phyloP scores from a whole-genome alignment of 2,329 filamentous ascomycete genomes.

The Simplicillium aogashimaense region DNA sequence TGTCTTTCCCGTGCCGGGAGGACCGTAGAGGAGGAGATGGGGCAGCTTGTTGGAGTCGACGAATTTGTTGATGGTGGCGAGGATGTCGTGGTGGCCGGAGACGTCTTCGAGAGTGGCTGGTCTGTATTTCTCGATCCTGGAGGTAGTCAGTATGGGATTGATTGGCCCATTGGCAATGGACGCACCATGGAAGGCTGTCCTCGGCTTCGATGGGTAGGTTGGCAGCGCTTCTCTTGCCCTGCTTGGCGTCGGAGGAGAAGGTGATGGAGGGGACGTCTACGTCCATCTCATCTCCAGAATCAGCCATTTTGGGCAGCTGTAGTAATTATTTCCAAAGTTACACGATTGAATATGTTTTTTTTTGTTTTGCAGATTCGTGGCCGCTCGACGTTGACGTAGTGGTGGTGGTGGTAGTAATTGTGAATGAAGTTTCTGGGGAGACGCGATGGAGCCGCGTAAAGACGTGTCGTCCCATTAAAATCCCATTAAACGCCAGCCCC shows the following conservation, averaged over 20 bases:
- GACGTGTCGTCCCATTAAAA: conserved; percentile 19
- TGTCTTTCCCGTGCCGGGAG: conserved; percentile 94
- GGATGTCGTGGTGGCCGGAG: conserved; percentile 92
- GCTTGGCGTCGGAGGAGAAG: conserved; percentile 70
- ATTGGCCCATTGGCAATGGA: not conserved
- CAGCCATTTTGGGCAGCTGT: conserved; percentile 36
- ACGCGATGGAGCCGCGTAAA: conserved; percentile 20
- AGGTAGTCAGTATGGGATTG: not conserved
- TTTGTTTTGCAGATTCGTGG: no score
- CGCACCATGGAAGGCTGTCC: conserved; percentile 84
- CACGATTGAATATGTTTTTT: no score
- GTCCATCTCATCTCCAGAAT: conserved; percentile 53
- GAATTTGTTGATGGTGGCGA: conserved; percentile 96
- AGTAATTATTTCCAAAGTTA: no score
- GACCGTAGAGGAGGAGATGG: conserved; percentile 92
- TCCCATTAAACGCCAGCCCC: conserved; percentile 4
- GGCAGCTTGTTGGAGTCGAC: conserved; percentile 89
- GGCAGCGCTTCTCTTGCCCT: conserved; percentile 86
- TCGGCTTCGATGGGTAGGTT: conserved; percentile 91
- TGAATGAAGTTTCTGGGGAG: conserved; percentile 14
- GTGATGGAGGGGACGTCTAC: conserved; percentile 40
- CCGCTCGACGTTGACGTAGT: no score
- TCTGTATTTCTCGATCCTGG: conserved; percentile 92
- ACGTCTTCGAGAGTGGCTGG: conserved; percentile 84
- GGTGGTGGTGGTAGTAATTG: conserved; percentile 15